Base-by-base conservation (phyloP, 2,329 filamentous ascomycete species). In the Microthyrium microscopicum region DNA sequence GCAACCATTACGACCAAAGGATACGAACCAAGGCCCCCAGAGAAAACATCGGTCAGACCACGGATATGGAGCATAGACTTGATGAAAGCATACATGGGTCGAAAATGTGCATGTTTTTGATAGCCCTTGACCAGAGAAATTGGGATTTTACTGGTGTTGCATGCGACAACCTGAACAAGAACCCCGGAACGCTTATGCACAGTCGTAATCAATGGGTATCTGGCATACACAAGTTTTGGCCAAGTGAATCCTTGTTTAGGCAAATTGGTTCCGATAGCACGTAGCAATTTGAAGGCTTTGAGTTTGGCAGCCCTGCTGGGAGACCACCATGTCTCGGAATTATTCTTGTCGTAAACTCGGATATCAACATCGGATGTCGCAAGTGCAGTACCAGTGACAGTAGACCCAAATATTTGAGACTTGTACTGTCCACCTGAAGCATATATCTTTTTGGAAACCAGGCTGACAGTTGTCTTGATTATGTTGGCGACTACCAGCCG, bases 1-100 rank as follows among this genome's bases (percentile, higher is more conserved):
- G 66, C 61, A 13, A 73, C 48, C 56, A 73, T 65, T 52, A 71
- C 64, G 43, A 70, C 59, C 7, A 71, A 51, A 9, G 60, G 54
- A 43, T 73, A 70, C 1, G 66, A 61, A 12, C 60, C 60, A 21
- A 73, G 48, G 2, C 66, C 64, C n/a, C 61, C 60, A 3, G 48
- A 44, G 34, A 51, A 57, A 13, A 62, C 55, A 33, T 65, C 59
- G 20, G 57, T 56, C 3, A 74, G 46, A 17, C 55, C 57, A 25
- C 64, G 59, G 16, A 63, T 51, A 33, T 66, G 56, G 26, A 76
- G 52, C 12, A 60, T 52, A 31, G 61, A 54, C 40, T 66, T 67
- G 18, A 68, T 37, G 8, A 65, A 44, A 20, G 56, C 49, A 44
- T 66, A 73, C 6, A 74, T 40, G 7, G 58, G 46, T 9, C 51